Evolutionary conservation across 2,329 filamentous ascomycete genomes (phyloP).

Genomic region (Trichoderma asperellum): DNA sequence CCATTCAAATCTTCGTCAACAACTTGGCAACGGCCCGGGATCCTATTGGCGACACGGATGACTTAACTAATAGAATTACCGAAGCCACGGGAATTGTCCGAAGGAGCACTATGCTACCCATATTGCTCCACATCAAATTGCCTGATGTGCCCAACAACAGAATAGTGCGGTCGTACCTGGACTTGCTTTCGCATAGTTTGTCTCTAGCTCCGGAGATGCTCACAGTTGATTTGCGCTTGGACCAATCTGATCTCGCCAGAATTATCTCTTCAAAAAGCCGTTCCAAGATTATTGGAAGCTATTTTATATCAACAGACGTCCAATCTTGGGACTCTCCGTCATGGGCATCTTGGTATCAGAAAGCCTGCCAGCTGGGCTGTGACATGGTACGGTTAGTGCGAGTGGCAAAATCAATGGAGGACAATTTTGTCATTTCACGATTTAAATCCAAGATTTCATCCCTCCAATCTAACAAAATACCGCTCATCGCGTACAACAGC

Average conservation of each 20-base stretch:
- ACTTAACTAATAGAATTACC: background rate
- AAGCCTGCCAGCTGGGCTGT: slow-evolving; percentile 15
- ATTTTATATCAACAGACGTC: slow-evolving; percentile 12
- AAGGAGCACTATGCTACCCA: slow-evolving; percentile 18
- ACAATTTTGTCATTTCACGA: slow-evolving; percentile 7
- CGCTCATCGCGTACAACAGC: slow-evolving; percentile 15
- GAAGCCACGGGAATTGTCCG: slow-evolving; percentile 17
- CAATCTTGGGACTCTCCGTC: slow-evolving; percentile 16
- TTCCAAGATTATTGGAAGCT: slow-evolving; percentile 19
- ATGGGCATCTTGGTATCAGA: slow-evolving; percentile 23
- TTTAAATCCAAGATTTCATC: slow-evolving; percentile 10
- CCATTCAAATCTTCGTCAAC: slow-evolving; percentile 21
- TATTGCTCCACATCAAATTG: slow-evolving; percentile 12
- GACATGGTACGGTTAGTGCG: slow-evolving; percentile 14
- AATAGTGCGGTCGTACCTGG: slow-evolving; percentile 3
- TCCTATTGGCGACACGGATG: background rate
- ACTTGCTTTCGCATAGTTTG: slow-evolving; percentile 12
- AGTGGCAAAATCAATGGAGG: slow-evolving; percentile 12
- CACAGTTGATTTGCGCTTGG: slow-evolving; percentile 7
- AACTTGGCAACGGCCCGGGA: background rate
- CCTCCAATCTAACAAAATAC: background rate
- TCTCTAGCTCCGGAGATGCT: slow-evolving; percentile 20
- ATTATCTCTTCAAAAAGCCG: slow-evolving; percentile 12
- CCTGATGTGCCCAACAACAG: slow-evolving; percentile 7
- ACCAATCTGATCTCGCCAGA: slow-evolving; percentile 1